These are phyloP conservation scores for Saccharomycopsis sp. DNA, from an alignment of 805 yeast species.

Conservation along the genomic window DNA sequence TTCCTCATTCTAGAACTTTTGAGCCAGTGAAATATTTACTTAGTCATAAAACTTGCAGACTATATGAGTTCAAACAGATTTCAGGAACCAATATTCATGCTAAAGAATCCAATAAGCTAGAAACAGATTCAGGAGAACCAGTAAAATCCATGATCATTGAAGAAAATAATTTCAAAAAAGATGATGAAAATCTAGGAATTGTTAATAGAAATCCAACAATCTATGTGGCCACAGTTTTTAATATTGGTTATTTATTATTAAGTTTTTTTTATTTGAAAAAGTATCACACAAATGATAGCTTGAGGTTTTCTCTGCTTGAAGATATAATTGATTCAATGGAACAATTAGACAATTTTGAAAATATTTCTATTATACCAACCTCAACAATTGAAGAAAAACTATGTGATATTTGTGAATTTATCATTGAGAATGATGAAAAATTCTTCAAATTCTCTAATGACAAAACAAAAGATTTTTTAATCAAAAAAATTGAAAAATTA, in stretches of 20 bases:
- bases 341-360: neutral
- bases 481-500: constrained; percentile 3
- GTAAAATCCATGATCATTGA: constrained; percentile 8
- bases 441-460: constrained; percentile 7
- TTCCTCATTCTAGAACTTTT: constrained; percentile 3
- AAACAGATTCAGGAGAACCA: constrained; percentile 2
- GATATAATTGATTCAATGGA: constrained; percentile 16
- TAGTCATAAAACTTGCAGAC: neutral
- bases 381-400: neutral
- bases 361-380: constrained; percentile 4
- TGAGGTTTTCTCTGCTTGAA: constrained; percentile 10
- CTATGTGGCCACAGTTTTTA: constrained; percentile 9
- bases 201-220: constrained; percentile 11
- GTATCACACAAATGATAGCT: neutral
- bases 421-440: constrained; percentile 8
- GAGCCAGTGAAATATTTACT: neutral
- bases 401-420: constrained; percentile 7
- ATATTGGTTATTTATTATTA: constrained; percentile 5
- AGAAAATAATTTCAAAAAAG: neutral
- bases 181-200: neutral
- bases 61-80: constrained; percentile 6
- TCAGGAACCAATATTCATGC: constrained; percentile 9
- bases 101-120: constrained; percentile 1
- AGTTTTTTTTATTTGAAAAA: constrained; percentile 2
- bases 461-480: constrained; percentile 1